A percentile compares a stretch with the other conserved stretches of the same genome.
These are phyloP conservation scores for Setaria viridis DNA, from an alignment of 202 grass and related monocot genomes.

Conservation along the genomic window DNA sequence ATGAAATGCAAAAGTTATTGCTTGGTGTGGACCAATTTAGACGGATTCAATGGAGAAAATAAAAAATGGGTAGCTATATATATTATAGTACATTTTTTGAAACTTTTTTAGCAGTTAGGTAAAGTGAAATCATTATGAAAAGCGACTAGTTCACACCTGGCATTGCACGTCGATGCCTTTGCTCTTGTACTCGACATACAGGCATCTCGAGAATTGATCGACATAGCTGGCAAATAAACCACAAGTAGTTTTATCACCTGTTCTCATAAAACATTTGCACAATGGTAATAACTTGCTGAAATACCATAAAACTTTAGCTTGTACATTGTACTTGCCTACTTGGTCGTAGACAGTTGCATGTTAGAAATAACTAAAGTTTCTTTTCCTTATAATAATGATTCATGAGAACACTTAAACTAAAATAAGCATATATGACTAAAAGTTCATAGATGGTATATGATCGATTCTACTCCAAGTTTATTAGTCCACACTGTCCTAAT, in stretches of 20 bases:
- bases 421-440: neutral
- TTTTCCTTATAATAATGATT: neutral
- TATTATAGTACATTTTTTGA: neutral
- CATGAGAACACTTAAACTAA: neutral
- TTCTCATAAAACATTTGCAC: neutral
- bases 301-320: too few relatives aligned
- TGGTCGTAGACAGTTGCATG: neutral
- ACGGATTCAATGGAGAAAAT: neutral
- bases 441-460: neutral
- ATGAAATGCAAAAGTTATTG: neutral
- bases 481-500: neutral
- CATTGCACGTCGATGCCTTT: slow-evolving; percentile 96
- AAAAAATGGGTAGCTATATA: neutral
- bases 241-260: neutral
- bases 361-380: neutral
- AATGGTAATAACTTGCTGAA: neutral
- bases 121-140: neutral
- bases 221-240: slow-evolving; percentile 61
- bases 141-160: slow-evolving; percentile 60
- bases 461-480: neutral
- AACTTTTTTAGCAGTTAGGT: neutral
- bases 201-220: slow-evolving; percentile 84
- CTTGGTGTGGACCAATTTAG: neutral
- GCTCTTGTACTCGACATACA: slow-evolving; percentile 85
- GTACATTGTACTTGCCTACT: too few relatives aligned